Conservation (phyloP, 768 basidiomycete species). For the Collybiopsis confluens region DNA sequence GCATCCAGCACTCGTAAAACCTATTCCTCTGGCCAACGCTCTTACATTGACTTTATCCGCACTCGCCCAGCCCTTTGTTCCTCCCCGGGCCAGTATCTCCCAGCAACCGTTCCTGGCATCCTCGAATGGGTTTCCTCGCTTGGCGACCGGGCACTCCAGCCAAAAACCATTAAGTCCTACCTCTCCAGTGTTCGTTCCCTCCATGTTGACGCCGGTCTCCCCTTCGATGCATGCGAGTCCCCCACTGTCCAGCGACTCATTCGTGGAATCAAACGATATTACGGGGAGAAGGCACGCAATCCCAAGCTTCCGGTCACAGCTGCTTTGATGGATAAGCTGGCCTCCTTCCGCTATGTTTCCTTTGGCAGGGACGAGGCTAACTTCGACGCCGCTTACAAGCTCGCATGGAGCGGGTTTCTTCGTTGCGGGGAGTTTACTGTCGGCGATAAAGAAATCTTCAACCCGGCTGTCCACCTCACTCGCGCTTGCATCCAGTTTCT, state of each 20-base stretch:
- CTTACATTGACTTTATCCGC: too few species aligned
- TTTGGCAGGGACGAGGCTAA: constrained; percentile 9
- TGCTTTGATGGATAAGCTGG: neutral
- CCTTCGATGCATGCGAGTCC: constrained; percentile 20
- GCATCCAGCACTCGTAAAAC: constrained; percentile 24
- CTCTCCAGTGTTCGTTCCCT: constrained; percentile 21
- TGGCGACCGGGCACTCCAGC: too few species aligned
- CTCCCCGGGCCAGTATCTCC: constrained; percentile 9
- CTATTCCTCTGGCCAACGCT: too few species aligned
- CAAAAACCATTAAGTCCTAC: too few species aligned
- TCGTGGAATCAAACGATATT: constrained; percentile 26
- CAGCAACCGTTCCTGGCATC: constrained; percentile 10
- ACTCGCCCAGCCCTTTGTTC: too few species aligned
- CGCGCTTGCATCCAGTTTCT: neutral
- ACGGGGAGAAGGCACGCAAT: constrained; percentile 17
- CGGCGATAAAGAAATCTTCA: constrained; percentile 7
- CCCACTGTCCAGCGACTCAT: constrained; percentile 23
- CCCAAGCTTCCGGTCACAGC: too few species aligned
- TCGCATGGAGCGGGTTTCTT: too few species aligned
- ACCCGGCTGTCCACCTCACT: constrained; percentile 14
- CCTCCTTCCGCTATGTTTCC: neutral
- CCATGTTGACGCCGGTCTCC: constrained; percentile 25
- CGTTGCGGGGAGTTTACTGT: too few species aligned
- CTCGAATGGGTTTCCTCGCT: constrained; percentile 15
- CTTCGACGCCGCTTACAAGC: constrained; percentile 11